These are phyloP conservation scores for Erysimum cheiranthoides DNA, from an alignment of 345 rosid species.

Conservation along the genomic window DNA sequence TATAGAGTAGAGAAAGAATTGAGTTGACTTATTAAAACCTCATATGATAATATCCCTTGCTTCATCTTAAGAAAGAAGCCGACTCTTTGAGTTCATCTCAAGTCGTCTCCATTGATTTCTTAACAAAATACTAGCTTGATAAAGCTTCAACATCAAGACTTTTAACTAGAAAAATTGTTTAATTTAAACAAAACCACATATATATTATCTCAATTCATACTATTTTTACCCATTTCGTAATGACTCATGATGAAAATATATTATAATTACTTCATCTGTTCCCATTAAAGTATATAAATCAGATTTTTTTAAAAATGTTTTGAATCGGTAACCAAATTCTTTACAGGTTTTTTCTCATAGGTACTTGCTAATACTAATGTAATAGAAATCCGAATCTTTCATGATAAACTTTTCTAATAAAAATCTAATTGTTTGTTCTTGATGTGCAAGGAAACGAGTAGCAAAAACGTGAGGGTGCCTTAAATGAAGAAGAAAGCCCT, in stretches of 20 bases:
- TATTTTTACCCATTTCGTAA: background rate
- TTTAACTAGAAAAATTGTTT: background rate
- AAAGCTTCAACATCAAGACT: constrained; percentile 26
- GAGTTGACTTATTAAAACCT: constrained; percentile 36
- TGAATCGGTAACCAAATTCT: background rate
- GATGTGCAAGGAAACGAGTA: constrained; percentile 31
- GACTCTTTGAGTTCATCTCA: constrained; percentile 47
- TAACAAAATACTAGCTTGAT: constrained; percentile 20
- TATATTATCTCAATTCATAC: constrained; percentile 8
- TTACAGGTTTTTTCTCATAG: background rate
- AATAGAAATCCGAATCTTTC: background rate
- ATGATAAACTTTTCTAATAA: background rate
- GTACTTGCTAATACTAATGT: constrained; percentile 7
- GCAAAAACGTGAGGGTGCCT: constrained; percentile 34
- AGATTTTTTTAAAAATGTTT: background rate
- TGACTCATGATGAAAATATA: constrained; percentile 4
- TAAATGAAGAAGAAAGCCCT: constrained; percentile 37
- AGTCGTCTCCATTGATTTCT: constrained; percentile 27
- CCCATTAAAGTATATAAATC: background rate
- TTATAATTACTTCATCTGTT: background rate
- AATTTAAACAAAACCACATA: constrained; percentile 3
- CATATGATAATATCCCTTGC: constrained; percentile 43
- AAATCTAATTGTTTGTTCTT: background rate
- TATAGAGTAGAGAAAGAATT: constrained; percentile 34
- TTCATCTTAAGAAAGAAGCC: constrained; percentile 36